Conservation (phyloP, 2,329 filamentous ascomycete species). For the Fusarium pilosicola region DNA sequence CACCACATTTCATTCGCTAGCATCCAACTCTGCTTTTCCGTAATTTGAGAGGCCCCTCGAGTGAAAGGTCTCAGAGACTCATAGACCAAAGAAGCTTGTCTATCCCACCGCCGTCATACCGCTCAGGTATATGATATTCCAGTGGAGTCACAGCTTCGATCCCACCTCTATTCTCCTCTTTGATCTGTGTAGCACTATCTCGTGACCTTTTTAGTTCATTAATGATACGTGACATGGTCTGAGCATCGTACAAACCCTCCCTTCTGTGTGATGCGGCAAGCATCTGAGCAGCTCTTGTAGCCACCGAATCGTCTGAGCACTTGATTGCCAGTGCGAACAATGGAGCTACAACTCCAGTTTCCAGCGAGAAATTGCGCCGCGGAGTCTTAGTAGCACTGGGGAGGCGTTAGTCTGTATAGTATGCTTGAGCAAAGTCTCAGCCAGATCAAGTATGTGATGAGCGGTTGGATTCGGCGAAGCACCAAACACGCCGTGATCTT, state of each 20-base stretch:
- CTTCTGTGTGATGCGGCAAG: conserved; percentile 18
- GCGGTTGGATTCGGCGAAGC: conserved; percentile 12
- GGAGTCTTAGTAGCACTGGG: conserved; percentile 3
- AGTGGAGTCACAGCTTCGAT: not conserved
- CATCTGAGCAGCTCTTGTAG: conserved; percentile 5
- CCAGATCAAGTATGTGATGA: conserved; percentile 1
- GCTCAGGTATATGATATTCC: conserved; percentile 1
- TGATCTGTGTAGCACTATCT: not conserved
- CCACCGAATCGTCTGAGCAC: conserved; percentile 22
- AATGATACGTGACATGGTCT: conserved; percentile 12
- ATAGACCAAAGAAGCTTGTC: conserved; percentile 11
- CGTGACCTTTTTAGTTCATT: not conserved
- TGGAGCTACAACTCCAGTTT: conserved; percentile 30
- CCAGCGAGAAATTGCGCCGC: conserved; percentile 27
- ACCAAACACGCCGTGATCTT: conserved; percentile 1
- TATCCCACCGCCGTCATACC: conserved; percentile 2
- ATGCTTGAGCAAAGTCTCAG: conserved; percentile 9
- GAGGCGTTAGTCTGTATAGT: not conserved
- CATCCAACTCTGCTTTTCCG: no score
- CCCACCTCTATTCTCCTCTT: not conserved
- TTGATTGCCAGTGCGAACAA: conserved; percentile 30
- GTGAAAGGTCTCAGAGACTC: not conserved
- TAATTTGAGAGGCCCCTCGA: not conserved
- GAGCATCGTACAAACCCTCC: conserved; percentile 32
- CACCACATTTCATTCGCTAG: not conserved